Evolutionary conservation across 192 early-diverging fungal genomes (phyloP).

Genomic region (Bifiguratus adelaidae): DNA sequence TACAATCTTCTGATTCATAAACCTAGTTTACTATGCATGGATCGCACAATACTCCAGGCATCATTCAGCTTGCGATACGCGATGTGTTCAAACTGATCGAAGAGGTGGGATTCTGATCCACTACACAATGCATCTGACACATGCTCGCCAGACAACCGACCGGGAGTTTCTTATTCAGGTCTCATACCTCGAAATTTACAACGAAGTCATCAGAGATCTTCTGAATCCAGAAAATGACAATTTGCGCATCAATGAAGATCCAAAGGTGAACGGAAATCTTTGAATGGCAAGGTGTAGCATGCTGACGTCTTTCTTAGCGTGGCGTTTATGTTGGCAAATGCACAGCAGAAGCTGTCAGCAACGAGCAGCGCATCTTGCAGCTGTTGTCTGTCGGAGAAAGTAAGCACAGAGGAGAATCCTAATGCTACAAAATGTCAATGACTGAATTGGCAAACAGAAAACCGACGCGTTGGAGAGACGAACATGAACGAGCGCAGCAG

Average conservation of each 20-base stretch:
- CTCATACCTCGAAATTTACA: conserved; percentile 98
- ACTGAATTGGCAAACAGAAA: no score
- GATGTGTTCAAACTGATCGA: neutral
- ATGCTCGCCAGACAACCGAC: conserved; percentile 28
- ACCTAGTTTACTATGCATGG: neutral
- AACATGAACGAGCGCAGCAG: conserved; percentile 88
- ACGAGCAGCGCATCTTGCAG: conserved; percentile 63
- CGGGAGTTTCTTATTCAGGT: conserved; percentile 88
- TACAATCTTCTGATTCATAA: neutral
- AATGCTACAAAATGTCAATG: no score
- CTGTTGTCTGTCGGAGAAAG: conserved; percentile 68
- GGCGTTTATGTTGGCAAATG: conserved; percentile 64
- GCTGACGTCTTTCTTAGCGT: conserved; percentile 19
- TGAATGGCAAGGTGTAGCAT: neutral
- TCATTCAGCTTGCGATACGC: neutral
- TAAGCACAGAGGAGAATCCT: conserved; percentile 13
- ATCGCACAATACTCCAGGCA: neutral
- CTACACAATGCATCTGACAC: neutral
- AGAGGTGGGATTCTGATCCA: neutral
- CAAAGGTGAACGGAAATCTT: conserved; percentile 14
- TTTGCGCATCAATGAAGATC: conserved; percentile 79
- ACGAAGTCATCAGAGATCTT: conserved; percentile 85
- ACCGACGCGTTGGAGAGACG: conserved; percentile 84
- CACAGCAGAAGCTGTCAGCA: conserved; percentile 71
- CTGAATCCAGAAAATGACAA: conserved; percentile 73